Percentiles rank a stretch among this genome's conserved stretches.
Conservation (phyloP, 192 early-diverging fungal genomes). For the Lobulomyces angularis region DNA sequence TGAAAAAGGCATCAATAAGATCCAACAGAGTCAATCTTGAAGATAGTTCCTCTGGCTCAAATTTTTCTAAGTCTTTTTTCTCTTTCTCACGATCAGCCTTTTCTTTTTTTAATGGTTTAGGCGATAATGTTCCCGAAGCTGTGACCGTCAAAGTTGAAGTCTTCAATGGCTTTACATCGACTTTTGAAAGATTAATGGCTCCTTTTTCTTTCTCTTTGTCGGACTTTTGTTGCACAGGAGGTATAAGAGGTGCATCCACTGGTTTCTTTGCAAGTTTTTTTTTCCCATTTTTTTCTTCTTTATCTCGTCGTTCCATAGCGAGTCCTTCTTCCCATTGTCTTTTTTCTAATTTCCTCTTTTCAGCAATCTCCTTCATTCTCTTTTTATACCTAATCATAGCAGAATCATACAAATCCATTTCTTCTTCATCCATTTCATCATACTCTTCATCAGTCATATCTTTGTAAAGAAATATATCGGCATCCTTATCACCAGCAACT, state of each 20-base stretch:
- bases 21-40: too few species aligned
- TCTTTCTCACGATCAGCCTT: slow-evolving; percentile 6
- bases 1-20: too few species aligned
- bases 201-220: slow-evolving; percentile 23
- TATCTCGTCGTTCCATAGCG: slow-evolving; percentile 5
- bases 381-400: slow-evolving; percentile 27
- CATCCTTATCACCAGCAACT: slow-evolving; percentile 21
- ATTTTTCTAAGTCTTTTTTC: slow-evolving; percentile 13
- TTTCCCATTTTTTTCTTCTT: too few species aligned
- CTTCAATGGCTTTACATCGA: slow-evolving; percentile 20
- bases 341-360: slow-evolving; percentile 30
- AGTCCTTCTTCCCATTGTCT: slow-evolving; percentile 30
- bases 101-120: slow-evolving; percentile 1
- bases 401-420: slow-evolving; percentile 34
- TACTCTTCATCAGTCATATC: slow-evolving; percentile 43
- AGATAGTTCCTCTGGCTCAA: too few species aligned
- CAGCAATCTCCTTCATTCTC: slow-evolving; percentile 31
- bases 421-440: slow-evolving; percentile 28
- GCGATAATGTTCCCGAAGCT: slow-evolving; percentile 4
- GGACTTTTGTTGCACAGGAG: slow-evolving; percentile 18
- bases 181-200: slow-evolving; percentile 3
- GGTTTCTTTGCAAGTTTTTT: slow-evolving; percentile 21
- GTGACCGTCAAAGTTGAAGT: slow-evolving; percentile 5
- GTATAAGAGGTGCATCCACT: too few species aligned
- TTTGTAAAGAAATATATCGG: slow-evolving; percentile 17